Evolutionary conservation across 192 early-diverging fungal species (phyloP), one percentile per base, ranked within the genome.

Genomic region (Glomus cerebriforme): DNA sequence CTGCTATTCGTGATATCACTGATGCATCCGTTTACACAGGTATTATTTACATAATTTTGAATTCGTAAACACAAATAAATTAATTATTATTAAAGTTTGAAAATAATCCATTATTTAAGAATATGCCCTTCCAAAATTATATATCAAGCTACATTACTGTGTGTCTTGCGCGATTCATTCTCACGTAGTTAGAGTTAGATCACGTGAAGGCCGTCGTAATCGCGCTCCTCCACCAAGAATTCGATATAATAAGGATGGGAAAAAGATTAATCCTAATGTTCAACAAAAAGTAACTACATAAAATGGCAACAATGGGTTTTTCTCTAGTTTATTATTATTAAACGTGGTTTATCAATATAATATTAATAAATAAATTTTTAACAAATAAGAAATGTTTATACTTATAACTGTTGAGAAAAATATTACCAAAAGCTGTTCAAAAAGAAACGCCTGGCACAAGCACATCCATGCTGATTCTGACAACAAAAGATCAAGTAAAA

Each of bases 101-200:
- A 19, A 72, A 47, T 29, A 47, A 47, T 62, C 62, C 3, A 62
- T 39, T 26, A 74, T 54, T 29, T n/a, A 78, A 86, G 88, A 94
- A 87, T 97, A 97, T 88, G 92, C 92, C 78, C 93, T 98, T 82
- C 97, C 97, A 88, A 99, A 98, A 90, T 89, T 98, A 84, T 99
- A 99, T 93, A 91, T 97, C 89, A 98, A 99, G 93, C 91, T 90
- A 86, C 96, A 96, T 87, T 94, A 97, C 94, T 99, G 98, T 85
- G 87, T 95, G 45, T 93, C 92, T 68, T 95, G 93, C 87, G 96
- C 93, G 73, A 97, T 99, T 81, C 96, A 99, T 91, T 87, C 92
- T 79, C 92, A 95, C 82, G 90, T 95, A 77, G 96, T 99, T 79
- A 93, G 96, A 88, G 96, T 97, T 59, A 95, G 96, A 82, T 97